Base-by-base conservation (phyloP, 352 stramenopile species). In the Phytophthora cactorum region DNA sequence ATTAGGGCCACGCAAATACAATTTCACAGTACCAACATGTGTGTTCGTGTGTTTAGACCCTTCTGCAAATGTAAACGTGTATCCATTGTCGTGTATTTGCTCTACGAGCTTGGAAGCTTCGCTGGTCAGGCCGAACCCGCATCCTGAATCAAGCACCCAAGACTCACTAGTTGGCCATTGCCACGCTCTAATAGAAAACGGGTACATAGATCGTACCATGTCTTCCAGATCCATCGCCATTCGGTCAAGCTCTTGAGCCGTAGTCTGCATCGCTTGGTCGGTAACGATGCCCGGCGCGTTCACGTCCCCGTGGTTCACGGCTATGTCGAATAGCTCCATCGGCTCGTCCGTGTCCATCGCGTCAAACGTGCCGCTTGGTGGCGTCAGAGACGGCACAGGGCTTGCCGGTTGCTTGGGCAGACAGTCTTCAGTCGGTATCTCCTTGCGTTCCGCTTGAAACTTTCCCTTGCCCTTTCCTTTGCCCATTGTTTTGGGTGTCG, bases 21-120 rank as follows among this genome's bases (percentile, higher is more conserved):
- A 4, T 53, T 68, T 68, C 3, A 63, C n/a, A 29, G 45, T 68
- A 8, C 36, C 61, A 53, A 49, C 54, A n/a, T 70, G 45, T 45
- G 62, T 49, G 46, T 59, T 44, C 6, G 38, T 22, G 11, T 38
- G 32, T 38, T 38, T 38, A 38, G 5, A 38, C 32, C 32, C 32
- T 38, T 38, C 32, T 38, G 32, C 32, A 38, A 38, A 70, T 11
- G 53, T 70, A 70, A 70, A 64, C 29, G 5, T 36, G 5, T 59
- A 39, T 45, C 25, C 4, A 15, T 7, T 59, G 25, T 63, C 12
- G 29, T 51, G 31, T 22, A 15, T 5, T 29, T 32, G 55, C 2
- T 38, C 22, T 0, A 60, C 47, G n/a, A 70, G 60, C 15, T n/a
- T 17, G 3, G 54, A 9, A 11, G 15, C 38, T 2, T 69, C 46